Conservation (phyloP, 2,329 filamentous ascomycete species). For the Hypoxylon sp. region DNA sequence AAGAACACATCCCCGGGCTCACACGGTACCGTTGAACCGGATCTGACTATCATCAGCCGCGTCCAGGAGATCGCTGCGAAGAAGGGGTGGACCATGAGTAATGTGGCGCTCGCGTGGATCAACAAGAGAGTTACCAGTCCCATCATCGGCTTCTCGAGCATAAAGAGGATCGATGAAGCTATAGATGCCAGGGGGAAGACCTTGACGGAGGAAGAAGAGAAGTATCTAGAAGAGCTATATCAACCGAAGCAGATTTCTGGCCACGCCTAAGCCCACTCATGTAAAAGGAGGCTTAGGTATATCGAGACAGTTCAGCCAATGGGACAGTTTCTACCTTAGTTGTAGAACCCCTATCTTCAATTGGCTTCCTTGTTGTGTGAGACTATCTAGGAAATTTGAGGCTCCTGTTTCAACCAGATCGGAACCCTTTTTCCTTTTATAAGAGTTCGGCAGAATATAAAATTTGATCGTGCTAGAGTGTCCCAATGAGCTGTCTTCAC, state of each 20-base stretch:
- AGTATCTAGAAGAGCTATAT: conserved; percentile 73
- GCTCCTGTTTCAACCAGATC: not conserved
- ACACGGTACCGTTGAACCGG: conserved; percentile 52
- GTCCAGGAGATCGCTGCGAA: conserved; percentile 71
- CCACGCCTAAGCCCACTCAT: conserved; percentile 31
- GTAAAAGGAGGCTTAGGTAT: not conserved
- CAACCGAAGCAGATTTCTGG: conserved; percentile 62
- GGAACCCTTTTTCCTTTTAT: not conserved
- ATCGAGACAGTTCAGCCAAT: no score
- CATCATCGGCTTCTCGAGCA: conserved; percentile 71
- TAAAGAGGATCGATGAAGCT: conserved; percentile 72
- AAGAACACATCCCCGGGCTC: conserved; percentile 52
- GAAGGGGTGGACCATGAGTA: conserved; percentile 70
- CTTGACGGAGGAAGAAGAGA: conserved; percentile 69
- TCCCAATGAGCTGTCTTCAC: not conserved
- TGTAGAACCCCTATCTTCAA: no score
- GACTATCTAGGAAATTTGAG: not conserved
- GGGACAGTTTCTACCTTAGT: no score
- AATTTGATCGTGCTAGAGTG: not conserved
- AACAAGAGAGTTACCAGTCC: conserved; percentile 66
- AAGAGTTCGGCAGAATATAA: not conserved
- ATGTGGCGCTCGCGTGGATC: conserved; percentile 74
- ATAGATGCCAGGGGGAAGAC: conserved; percentile 60
- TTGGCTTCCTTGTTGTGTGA: not conserved
- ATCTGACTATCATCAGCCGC: conserved; percentile 60